Conservation (phyloP, 176 grass and related monocot genomes). For the sorghum (Sorghum bicolor) region DNA sequence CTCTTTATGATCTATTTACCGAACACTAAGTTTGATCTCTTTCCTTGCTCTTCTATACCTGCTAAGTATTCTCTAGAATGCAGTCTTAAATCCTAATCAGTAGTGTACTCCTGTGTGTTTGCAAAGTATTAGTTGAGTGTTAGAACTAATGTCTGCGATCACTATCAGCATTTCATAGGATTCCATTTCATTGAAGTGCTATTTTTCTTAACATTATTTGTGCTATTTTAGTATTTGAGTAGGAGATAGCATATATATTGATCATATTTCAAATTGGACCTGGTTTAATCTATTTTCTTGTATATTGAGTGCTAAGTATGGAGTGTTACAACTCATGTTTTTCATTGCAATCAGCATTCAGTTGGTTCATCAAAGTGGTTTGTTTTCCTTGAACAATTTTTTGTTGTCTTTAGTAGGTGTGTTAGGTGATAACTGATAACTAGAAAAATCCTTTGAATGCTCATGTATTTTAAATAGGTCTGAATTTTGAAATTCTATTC, state of each 20-base stretch:
- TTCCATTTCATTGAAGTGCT: background rate
- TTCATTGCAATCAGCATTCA: background rate
- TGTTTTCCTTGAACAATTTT: background rate
- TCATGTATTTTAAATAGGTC: background rate
- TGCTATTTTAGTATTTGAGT: background rate
- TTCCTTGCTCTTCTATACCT: background rate
- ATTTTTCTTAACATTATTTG: background rate
- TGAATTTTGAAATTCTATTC: background rate
- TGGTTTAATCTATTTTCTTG: background rate
- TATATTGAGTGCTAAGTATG: background rate
- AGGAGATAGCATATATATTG: background rate
- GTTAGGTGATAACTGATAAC: background rate
- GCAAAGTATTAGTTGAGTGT: background rate
- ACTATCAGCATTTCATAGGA: background rate
- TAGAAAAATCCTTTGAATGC: conserved; percentile 15
- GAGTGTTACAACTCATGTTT: background rate
- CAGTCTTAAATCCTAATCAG: background rate
- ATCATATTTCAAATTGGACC: background rate
- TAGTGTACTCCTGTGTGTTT: background rate
- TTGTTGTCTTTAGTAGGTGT: background rate
- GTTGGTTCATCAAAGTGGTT: background rate
- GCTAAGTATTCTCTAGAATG: background rate
- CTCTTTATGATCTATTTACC: background rate
- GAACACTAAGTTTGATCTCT: background rate
- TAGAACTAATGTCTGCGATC: background rate